These are phyloP conservation scores for Hypoxylon trugodes DNA, from an alignment of 495 filamentous ascomycete species.

Conservation along the genomic window DNA sequence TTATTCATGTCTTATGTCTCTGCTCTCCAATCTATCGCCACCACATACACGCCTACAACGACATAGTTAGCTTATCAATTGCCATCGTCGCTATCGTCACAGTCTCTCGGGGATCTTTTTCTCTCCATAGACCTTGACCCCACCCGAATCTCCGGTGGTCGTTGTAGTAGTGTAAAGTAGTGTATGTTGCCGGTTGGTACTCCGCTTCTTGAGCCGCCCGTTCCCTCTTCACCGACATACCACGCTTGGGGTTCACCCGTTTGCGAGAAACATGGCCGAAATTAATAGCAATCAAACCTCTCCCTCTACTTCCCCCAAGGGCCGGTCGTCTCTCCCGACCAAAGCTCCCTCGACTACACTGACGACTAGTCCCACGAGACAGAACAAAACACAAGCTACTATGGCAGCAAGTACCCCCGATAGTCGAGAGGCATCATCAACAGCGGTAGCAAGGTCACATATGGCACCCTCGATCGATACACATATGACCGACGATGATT, in stretches of 20 bases:
- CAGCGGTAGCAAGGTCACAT: constrained; percentile 8
- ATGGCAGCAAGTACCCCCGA: constrained; percentile 28
- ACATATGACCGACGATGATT: constrained; percentile 10
- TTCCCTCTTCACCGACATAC: constrained; percentile 29
- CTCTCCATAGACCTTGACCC: constrained; percentile 9
- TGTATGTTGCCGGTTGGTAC: constrained; percentile 32
- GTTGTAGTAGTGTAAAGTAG: constrained; percentile 21
- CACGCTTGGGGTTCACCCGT: constrained; percentile 13
- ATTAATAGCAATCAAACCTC: constrained; percentile 20
- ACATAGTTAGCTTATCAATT: constrained; percentile 24
- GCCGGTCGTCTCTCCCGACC: constrained; percentile 27
- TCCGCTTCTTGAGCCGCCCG: constrained; percentile 31
- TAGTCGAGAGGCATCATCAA: constrained; percentile 17
- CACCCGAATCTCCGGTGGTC: constrained; percentile 18
- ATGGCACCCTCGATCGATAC: background rate
- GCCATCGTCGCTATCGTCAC: constrained; percentile 16
- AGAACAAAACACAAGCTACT: constrained; percentile 14
- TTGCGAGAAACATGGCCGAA: constrained; percentile 38
- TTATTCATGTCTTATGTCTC: constrained; percentile 41
- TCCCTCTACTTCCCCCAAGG: constrained; percentile 27
- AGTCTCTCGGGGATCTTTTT: background rate
- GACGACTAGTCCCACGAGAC: constrained; percentile 11
- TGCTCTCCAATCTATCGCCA: constrained; percentile 34
- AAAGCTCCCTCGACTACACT: constrained; percentile 12
- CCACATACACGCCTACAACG: constrained; percentile 15